A percentile compares a stretch with the other conserved stretches of the same genome.
Evolutionary conservation across 108 stramenopile genomes (phyloP).

Genomic region (Parietichytrium sp.): DNA sequence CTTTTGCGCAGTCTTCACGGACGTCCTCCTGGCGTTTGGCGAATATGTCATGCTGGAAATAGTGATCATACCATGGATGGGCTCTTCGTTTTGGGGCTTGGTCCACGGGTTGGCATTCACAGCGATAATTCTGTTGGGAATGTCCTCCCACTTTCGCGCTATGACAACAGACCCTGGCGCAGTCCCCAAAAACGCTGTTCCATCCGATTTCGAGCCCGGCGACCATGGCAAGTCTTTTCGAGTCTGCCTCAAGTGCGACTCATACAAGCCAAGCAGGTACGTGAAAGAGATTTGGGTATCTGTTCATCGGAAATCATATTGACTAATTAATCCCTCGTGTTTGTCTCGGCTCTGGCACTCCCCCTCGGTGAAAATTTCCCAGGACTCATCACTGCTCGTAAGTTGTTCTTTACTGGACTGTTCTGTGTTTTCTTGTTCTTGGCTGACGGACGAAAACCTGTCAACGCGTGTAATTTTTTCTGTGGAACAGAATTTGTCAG

Average conservation of each 20-base stretch:
- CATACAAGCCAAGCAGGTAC: slow-evolving; percentile 66
- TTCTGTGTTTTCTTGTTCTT: no score
- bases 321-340: no score
- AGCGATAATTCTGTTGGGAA: slow-evolving; percentile 40
- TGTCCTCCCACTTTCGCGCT: slow-evolving; percentile 49
- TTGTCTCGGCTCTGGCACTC: no score
- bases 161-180: slow-evolving; percentile 64
- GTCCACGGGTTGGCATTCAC: slow-evolving; percentile 51
- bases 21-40: slow-evolving; percentile 47
- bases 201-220: slow-evolving; percentile 34
- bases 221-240: slow-evolving; percentile 20
- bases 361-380: no score
- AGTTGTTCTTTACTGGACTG: no score
- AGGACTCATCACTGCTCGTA: slow-evolving; percentile 64
- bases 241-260: slow-evolving; percentile 52
- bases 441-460: no score
- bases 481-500: no score
- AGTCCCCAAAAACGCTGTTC: slow-evolving; percentile 41
- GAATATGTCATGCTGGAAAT: slow-evolving; percentile 49
- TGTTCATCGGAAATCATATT: no score
- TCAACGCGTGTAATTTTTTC: no score
- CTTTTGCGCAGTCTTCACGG: slow-evolving; percentile 56
- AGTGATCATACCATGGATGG: slow-evolving; percentile 58
- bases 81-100: slow-evolving; percentile 40
- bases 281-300: no score